phyloP scores from a whole-genome alignment of 1,284 basidiomycete species.

The Termitomyces sp. region DNA sequence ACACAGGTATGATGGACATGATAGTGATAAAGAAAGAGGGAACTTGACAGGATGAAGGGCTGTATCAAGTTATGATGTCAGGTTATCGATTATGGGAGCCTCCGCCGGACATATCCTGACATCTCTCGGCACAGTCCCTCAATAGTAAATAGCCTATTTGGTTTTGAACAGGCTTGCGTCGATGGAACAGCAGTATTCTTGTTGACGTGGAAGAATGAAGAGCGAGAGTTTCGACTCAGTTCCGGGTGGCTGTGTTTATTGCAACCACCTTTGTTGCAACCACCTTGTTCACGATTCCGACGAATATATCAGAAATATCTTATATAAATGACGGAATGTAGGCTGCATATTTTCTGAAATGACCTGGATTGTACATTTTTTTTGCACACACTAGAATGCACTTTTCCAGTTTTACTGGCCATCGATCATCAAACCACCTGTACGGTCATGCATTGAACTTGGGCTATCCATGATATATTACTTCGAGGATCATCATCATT shows the following conservation, averaged over 20 bases:
- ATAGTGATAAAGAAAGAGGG: neutral
- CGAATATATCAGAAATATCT: too few relatives aligned
- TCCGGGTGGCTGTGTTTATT: too few relatives aligned
- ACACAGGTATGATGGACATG: conserved; percentile 34
- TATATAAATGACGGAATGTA: too few relatives aligned
- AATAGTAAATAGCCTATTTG: neutral
- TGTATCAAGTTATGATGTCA: conserved; percentile 1
- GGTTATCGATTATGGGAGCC: conserved; percentile 1
- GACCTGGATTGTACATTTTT: too few relatives aligned
- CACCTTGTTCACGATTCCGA: too few relatives aligned
- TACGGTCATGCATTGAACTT: neutral
- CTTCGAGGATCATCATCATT: neutral
- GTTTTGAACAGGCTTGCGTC: neutral
- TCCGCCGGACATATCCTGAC: neutral
- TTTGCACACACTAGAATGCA: too few relatives aligned
- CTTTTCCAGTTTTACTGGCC: too few relatives aligned
- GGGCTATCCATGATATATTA: too few relatives aligned
- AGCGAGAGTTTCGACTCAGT: too few relatives aligned
- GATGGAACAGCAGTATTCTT: neutral
- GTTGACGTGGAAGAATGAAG: neutral
- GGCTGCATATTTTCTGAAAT: too few relatives aligned
- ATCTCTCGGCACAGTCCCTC: neutral
- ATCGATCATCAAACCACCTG: too few relatives aligned
- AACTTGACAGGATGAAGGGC: neutral
- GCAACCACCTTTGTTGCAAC: too few relatives aligned